Base-by-base conservation (phyloP, 2,329 filamentous ascomycete genomes). In the Akanthomyces uredinophilus region DNA sequence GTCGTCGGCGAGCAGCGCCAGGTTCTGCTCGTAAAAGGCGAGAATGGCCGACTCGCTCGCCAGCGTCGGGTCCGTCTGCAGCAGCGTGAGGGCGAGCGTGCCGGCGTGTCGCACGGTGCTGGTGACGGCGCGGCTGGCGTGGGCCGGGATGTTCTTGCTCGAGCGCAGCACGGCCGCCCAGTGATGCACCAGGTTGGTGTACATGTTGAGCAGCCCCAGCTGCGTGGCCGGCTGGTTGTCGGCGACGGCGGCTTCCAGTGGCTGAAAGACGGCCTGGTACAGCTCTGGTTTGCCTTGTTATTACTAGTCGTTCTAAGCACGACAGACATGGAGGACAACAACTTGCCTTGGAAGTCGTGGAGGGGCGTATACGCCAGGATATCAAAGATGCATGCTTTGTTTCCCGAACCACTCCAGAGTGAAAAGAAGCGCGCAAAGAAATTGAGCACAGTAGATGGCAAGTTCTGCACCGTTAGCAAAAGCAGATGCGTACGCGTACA, bases 1-100 rank as follows among this genome's bases (percentile, higher is more conserved):
- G 75, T 69, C 75, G 49, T 86, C 76, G 3, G 81, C 80, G 62
- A 87, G 81, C 24, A 89, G 74, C 22, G 78, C 75, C 5, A 85
- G 81, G 6, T 85, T 79, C 59, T 83, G 77, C 65, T 88, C 84
- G 72, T 89, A 91, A 74, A 94, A 92, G 70, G 87, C 85, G 39
- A 90, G 80, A 18, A 92, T 78, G 22, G 81, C 76, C 7, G 86
- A 84, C 43, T 82, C 74, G 2, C 81, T 79, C 2, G 76, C 67
- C 5, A 77, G 65, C 6, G 71, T 70, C 10, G 77, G 71, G 2
- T 75, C 75, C 57, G 79, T 79, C 73, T 90, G 87, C 7, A 86
- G 72, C 10, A 89, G 73, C 1, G 85, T 83, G 3, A 89, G 78
- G 47, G 82, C 77, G 20, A 91, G 79, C 5, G 77, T 72, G 73